A percentile compares a stretch with the other conserved stretches of the same genome.
Conservation (phyloP, 169 alveolate genomes). For the Cryptosporidium ubiquitum region DNA sequence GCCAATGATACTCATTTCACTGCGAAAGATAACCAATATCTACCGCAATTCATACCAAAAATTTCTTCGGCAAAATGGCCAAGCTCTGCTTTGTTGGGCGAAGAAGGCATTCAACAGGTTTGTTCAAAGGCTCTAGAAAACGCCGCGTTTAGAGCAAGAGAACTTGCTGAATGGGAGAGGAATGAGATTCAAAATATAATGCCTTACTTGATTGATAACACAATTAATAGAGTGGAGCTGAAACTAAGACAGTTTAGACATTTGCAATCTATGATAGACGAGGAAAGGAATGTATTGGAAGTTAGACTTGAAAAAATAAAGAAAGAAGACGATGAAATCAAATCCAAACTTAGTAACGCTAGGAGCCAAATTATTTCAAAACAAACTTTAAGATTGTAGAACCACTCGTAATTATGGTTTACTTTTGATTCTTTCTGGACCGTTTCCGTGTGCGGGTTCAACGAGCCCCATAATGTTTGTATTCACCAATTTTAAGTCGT, state of each 20-base stretch:
- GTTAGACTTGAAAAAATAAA: conserved; percentile 31
- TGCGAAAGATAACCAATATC: neutral
- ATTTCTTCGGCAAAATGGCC: conserved; percentile 72
- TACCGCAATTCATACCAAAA: conserved; percentile 48
- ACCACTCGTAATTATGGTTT: neutral
- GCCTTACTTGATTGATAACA: conserved; percentile 54
- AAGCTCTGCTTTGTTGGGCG: conserved; percentile 61
- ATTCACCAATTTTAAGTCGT: neutral
- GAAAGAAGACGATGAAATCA: conserved; percentile 36
- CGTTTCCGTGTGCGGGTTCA: no score
- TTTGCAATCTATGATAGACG: conserved; percentile 69
- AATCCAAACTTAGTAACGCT: conserved; percentile 30
- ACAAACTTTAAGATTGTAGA: conserved; percentile 21
- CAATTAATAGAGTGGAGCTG: conserved; percentile 43
- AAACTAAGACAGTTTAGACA: conserved; percentile 48
- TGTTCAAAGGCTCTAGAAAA: conserved; percentile 67
- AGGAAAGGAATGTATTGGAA: conserved; percentile 49
- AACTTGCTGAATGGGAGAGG: conserved; percentile 57
- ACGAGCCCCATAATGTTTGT: neutral
- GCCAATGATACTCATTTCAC: neutral
- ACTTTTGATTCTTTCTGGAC: neutral
- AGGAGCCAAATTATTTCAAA: conserved; percentile 3
- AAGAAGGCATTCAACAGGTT: conserved; percentile 63
- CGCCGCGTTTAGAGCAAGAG: conserved; percentile 66
- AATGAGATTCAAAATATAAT: conserved; percentile 32